Percentiles rank a stretch among this genome's conserved stretches.
Evolutionary conservation across 2,329 filamentous ascomycete genomes (phyloP).

Genomic region (Epicoccum sorghinum): DNA sequence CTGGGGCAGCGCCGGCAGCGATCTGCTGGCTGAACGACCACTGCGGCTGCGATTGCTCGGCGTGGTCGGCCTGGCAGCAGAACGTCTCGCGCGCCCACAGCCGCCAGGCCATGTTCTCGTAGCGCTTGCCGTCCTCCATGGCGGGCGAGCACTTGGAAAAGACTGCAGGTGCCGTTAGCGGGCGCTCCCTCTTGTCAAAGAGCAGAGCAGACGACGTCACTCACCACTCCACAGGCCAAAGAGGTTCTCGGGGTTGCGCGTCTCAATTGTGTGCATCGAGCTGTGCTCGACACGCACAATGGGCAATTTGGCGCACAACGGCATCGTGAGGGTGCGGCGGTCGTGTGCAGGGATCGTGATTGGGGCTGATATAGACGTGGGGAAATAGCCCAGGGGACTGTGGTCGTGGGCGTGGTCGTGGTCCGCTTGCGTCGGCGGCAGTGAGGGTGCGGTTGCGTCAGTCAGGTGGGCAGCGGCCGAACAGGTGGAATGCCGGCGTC

Average conservation of each 20-base stretch:
- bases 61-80: constrained; percentile 72
- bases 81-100: constrained; percentile 94
- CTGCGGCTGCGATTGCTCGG: constrained; percentile 32
- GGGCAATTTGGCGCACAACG: constrained; percentile 79
- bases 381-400: background rate
- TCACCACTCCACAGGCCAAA: constrained; percentile 97
- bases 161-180: constrained; percentile 60
- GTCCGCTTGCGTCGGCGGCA: constrained; percentile 25
- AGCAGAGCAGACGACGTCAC: constrained; percentile 44
- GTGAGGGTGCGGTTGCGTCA: constrained; percentile 31
- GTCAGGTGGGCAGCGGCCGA: constrained; percentile 21
- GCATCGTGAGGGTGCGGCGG: constrained; percentile 64
- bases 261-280: constrained; percentile 94
- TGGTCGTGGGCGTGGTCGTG: constrained; percentile 1
- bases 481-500: constrained; percentile 27
- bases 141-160: constrained; percentile 95
- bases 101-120: constrained; percentile 94
- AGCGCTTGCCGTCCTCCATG: constrained; percentile 86
- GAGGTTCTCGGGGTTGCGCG: constrained; percentile 86
- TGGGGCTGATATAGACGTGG: background rate
- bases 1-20: constrained; percentile 31
- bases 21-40: constrained; percentile 43
- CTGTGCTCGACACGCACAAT: constrained; percentile 90
- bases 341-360: background rate
- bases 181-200: background rate